These are phyloP conservation scores for Nothophytophthora sp. DNA, from an alignment of 352 stramenopile species.

Conservation along the genomic window DNA sequence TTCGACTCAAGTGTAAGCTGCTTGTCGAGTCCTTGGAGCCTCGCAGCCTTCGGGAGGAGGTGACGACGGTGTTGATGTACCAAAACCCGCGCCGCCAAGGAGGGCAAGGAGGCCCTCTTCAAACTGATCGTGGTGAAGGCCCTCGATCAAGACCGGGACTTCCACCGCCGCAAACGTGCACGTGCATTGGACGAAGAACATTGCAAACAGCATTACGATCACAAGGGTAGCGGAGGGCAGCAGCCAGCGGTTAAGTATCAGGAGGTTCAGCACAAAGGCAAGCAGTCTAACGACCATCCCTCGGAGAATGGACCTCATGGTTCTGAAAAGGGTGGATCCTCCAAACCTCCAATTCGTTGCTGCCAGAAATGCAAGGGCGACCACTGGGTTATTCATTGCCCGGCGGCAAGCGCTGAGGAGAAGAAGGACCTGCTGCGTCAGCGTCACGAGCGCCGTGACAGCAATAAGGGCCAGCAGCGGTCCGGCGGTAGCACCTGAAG, in stretches of 20 bases:
- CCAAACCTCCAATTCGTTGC: not conserved
- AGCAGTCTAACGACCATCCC: no score
- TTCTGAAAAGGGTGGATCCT: not conserved
- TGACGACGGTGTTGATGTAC: constrained; percentile 10
- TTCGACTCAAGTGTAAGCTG: constrained; percentile 9
- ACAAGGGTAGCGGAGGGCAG: not conserved
- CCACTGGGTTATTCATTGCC: constrained; percentile 6
- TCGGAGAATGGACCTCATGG: not conserved
- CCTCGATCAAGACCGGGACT: constrained; percentile 15
- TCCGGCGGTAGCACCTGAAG: constrained; percentile 4
- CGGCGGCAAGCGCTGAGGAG: constrained; percentile 1
- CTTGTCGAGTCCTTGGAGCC: constrained; percentile 7
- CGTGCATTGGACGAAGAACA: constrained; percentile 3
- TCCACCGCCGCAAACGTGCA: constrained; percentile 9
- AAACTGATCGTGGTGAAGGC: constrained; percentile 11
- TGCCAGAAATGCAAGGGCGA: constrained; percentile 14
- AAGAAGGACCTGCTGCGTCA: constrained; percentile 11
- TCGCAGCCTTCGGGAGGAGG: constrained; percentile 5
- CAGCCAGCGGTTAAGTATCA: not conserved
- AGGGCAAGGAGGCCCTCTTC: constrained; percentile 11
- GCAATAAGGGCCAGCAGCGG: not conserved
- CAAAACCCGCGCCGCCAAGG: constrained; percentile 6
- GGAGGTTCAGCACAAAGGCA: no score
- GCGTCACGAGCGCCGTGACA: constrained; percentile 6
- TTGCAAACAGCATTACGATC: not conserved